A percentile compares a stretch with the other conserved stretches of the same genome.
Evolutionary conservation across 2,329 filamentous ascomycete genomes (phyloP).

Genomic region (Colletotrichum sp.): DNA sequence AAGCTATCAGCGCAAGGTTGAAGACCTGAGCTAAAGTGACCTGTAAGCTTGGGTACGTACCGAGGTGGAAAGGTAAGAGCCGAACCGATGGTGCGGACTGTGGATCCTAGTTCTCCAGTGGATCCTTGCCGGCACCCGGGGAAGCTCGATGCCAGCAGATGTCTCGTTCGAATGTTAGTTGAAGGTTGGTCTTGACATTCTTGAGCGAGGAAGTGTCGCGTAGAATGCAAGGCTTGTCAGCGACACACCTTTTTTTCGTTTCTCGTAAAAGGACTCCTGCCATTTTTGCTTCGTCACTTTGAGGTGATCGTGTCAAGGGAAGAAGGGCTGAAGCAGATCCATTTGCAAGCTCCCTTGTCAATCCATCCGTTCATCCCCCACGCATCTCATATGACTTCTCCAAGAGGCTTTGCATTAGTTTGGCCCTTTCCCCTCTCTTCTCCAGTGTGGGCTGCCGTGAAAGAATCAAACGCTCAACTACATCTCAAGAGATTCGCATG

Average conservation of each 20-base stretch:
- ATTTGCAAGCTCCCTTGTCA: neutral
- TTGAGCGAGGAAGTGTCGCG: neutral
- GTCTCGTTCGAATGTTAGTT: neutral
- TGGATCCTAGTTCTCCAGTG: neutral
- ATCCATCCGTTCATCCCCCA: neutral
- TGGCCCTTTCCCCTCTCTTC: neutral
- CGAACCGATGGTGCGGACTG: neutral
- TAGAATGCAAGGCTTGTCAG: neutral
- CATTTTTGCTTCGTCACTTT: neutral
- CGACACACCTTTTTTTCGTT: neutral
- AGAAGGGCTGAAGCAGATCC: neutral
- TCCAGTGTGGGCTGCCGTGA: neutral
- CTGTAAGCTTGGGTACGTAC: neutral
- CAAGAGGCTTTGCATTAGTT: neutral
- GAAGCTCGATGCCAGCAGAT: neutral
- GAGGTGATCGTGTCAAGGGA: neutral
- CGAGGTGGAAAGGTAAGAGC: neutral
- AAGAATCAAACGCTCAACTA: neutral
- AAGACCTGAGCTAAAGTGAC: neutral
- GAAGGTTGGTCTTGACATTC: neutral
- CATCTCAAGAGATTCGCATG: neutral
- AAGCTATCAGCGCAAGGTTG: neutral
- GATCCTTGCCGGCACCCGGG: neutral
- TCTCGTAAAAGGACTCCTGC: neutral
- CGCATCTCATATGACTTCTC: neutral